Percentiles rank a stretch among this genome's conserved stretches.
These are phyloP conservation scores for Didymella pinodella DNA, from an alignment of 2,329 filamentous ascomycete genomes.

Conservation along the genomic window DNA sequence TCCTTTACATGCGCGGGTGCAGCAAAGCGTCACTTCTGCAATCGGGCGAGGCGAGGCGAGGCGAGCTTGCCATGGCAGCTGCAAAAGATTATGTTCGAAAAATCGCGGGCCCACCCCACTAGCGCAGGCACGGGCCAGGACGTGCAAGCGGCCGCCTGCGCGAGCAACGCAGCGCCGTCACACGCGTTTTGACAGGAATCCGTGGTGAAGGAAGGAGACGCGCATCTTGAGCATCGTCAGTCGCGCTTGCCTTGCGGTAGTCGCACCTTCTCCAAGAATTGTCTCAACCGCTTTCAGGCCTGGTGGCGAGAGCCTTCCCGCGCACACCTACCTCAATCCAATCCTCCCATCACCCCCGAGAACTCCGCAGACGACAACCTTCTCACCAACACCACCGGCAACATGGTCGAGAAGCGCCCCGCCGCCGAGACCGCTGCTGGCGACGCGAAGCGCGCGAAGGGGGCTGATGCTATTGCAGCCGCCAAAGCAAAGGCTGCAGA, in stretches of 20 bases:
- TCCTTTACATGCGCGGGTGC: slow-evolving; percentile 19
- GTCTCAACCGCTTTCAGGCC: not conserved
- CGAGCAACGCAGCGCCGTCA: slow-evolving; percentile 2
- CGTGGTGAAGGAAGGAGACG: not conserved
- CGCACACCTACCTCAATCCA: not conserved
- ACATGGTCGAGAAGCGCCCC: slow-evolving; percentile 56
- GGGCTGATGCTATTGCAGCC: slow-evolving; percentile 41
- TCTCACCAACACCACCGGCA: slow-evolving; percentile 19
- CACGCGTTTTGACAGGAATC: not conserved
- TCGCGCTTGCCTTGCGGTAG: not conserved
- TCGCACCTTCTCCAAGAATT: not conserved
- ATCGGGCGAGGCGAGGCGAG: not conserved
- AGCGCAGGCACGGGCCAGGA: slow-evolving; percentile 11
- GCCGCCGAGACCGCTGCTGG: slow-evolving; percentile 45
- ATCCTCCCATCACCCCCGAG: slow-evolving; percentile 14
- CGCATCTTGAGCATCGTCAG: not conserved
- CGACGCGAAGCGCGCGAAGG: slow-evolving; percentile 52
- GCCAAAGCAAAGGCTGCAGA: slow-evolving; percentile 47
- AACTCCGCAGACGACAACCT: slow-evolving; percentile 1
- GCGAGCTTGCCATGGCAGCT: slow-evolving; percentile 36
- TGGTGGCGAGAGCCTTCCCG: not conserved
- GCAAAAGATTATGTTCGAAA: slow-evolving; percentile 39
- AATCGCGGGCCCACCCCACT: slow-evolving; percentile 37
- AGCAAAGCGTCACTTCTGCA: slow-evolving; percentile 8
- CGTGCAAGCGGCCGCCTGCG: not conserved